Conservation (phyloP, 495 filamentous ascomycete species). For the Lasiosphaeria ovina region DNA sequence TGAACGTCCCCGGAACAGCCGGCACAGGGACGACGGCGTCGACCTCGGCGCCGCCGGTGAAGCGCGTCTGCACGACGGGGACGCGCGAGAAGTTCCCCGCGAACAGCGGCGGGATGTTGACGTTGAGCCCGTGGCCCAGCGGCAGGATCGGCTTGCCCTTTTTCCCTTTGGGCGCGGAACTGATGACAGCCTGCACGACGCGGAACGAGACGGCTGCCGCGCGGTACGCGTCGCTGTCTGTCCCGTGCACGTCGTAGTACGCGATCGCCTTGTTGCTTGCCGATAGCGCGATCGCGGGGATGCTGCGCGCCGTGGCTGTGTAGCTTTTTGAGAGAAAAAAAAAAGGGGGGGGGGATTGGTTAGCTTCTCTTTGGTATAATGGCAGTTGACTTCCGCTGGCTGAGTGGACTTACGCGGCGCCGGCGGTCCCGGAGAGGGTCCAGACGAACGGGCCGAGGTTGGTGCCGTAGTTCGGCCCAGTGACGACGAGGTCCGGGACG, state of each 20-base stretch:
- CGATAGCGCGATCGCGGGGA: slow-evolving; percentile 9
- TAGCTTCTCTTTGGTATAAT: too few species aligned
- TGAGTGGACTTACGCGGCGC: slow-evolving; percentile 32
- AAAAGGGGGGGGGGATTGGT: too few species aligned
- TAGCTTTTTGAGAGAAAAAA: neutral
- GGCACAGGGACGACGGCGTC: slow-evolving; percentile 3
- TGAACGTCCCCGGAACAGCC: slow-evolving; percentile 7
- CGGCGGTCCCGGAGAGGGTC: slow-evolving; percentile 37
- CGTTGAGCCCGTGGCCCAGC: slow-evolving; percentile 10
- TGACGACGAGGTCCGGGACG: slow-evolving; percentile 38
- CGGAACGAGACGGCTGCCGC: neutral
- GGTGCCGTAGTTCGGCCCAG: slow-evolving; percentile 41
- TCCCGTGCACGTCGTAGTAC: slow-evolving; percentile 4
- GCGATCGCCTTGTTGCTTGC: slow-evolving; percentile 6
- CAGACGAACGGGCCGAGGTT: slow-evolving; percentile 40
- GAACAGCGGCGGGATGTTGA: slow-evolving; percentile 10
- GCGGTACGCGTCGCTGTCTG: neutral
- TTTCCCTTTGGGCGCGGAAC: neutral
- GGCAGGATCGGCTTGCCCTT: slow-evolving; percentile 1
- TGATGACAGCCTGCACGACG: slow-evolving; percentile 4
- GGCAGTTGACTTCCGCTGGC: too few species aligned
- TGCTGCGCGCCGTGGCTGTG: slow-evolving; percentile 6
- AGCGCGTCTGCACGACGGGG: slow-evolving; percentile 5
- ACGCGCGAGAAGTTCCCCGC: slow-evolving; percentile 1
- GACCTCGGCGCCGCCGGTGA: slow-evolving; percentile 7